Percentiles rank a stretch among this genome's conserved stretches.
These are phyloP conservation scores for Scheffersomyces quercinus DNA, from an alignment of 1,139 yeast genomes.

Conservation along the genomic window DNA sequence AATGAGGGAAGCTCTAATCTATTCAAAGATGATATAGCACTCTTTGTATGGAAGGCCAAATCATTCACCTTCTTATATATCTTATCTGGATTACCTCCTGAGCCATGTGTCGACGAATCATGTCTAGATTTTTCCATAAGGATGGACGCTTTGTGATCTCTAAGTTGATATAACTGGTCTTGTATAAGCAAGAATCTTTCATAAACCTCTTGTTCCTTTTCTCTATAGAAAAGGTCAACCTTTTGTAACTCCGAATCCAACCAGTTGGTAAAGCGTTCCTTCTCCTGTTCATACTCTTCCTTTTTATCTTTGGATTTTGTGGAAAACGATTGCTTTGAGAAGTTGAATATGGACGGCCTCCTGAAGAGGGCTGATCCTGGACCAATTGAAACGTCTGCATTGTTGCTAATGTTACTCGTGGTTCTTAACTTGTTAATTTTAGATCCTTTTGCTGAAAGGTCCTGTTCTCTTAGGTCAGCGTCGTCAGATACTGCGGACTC, in stretches of 20 bases:
- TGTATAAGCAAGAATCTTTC: conserved; percentile 63
- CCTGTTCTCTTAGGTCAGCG: too few species aligned
- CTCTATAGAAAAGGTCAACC: conserved; percentile 60
- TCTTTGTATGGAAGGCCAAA: conserved; percentile 34
- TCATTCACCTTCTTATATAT: conserved; percentile 26
- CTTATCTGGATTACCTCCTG: conserved; percentile 7
- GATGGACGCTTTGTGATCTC: conserved; percentile 47
- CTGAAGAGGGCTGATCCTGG: conserved; percentile 2
- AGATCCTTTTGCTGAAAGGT: too few species aligned
- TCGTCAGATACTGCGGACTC: neutral
- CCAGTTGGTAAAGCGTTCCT: conserved; percentile 58
- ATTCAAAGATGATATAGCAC: conserved; percentile 34
- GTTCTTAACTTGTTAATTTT: too few species aligned
- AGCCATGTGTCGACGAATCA: conserved; percentile 3
- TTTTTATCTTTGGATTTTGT: conserved; percentile 12
- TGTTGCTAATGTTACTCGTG: too few species aligned
- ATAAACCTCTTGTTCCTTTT: conserved; percentile 60
- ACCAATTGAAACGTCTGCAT: neutral
- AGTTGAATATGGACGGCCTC: conserved; percentile 23
- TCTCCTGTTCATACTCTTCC: conserved; percentile 27
- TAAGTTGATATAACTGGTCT: conserved; percentile 65
- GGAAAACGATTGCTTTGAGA: conserved; percentile 22
- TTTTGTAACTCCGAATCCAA: conserved; percentile 57
- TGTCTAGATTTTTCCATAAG: conserved; percentile 9
- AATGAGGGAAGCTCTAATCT: conserved; percentile 58